Conservation (phyloP, 2,329 filamentous ascomycete species). For the Plectosphaerella plurivora region DNA sequence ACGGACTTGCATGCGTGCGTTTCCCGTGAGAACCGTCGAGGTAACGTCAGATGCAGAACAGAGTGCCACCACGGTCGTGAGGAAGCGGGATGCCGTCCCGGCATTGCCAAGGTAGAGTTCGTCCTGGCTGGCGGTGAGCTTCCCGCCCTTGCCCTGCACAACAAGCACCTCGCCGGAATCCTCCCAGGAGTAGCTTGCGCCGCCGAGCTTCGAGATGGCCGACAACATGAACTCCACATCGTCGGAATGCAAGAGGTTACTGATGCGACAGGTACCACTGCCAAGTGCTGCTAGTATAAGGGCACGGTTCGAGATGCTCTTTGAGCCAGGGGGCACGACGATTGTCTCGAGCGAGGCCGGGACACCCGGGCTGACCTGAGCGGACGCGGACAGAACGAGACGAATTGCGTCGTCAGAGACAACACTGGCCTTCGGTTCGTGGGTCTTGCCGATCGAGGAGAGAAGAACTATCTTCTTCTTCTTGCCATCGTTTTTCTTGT, state of each 20-base stretch:
- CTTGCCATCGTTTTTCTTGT: slow-evolving; percentile 95
- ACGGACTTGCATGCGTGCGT: slow-evolving; percentile 91
- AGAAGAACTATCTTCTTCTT: slow-evolving; percentile 96
- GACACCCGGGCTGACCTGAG: slow-evolving; percentile 70
- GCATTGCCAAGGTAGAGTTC: slow-evolving; percentile 93
- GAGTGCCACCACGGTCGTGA: slow-evolving; percentile 86
- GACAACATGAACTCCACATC: slow-evolving; percentile 97
- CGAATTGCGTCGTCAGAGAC: slow-evolving; percentile 84
- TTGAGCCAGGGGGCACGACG: slow-evolving; percentile 89
- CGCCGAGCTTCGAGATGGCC: slow-evolving; percentile 78
- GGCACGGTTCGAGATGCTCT: slow-evolving; percentile 95
- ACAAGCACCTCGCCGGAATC: slow-evolving; percentile 88
- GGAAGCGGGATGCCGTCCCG: slow-evolving; percentile 89
- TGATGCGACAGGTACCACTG: slow-evolving; percentile 79
- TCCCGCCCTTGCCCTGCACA: slow-evolving; percentile 86
- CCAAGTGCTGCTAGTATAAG: slow-evolving; percentile 91
- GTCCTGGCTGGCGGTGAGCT: slow-evolving; percentile 68
- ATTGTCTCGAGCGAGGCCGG: slow-evolving; percentile 61
- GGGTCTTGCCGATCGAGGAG: slow-evolving; percentile 80
- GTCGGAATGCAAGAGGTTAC: slow-evolving; percentile 90
- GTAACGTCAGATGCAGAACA: slow-evolving; percentile 62
- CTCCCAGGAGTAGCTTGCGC: slow-evolving; percentile 89
- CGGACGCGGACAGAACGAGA: slow-evolving; percentile 74
- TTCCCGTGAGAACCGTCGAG: slow-evolving; percentile 83
- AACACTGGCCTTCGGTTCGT: slow-evolving; percentile 82